Evolutionary conservation across 2,329 filamentous ascomycete species (phyloP), one percentile per base, ranked within the genome.

Genomic region (Sporothrix sp.): DNA sequence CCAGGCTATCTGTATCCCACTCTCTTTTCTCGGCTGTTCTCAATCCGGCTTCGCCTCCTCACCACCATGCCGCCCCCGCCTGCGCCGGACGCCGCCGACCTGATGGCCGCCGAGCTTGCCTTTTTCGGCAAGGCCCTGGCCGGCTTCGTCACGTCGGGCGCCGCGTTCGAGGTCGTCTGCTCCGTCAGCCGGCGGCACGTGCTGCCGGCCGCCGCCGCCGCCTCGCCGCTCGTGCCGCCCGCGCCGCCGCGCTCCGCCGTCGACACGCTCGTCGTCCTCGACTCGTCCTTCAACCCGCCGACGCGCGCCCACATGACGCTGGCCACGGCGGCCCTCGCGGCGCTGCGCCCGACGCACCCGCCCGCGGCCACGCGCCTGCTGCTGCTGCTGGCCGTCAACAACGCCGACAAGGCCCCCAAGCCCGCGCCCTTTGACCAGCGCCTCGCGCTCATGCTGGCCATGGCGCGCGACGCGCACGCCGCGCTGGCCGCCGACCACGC

Each of bases 271-370:
- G 66, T 83, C 48, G 68, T 84, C 50, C 72, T 84, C 42, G 81
- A 85, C 64, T 81, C 81, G 46, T 82, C 78, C 53, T 85, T 84
- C 68, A 84, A 85, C 61, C 81, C 81, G 23, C 81, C 81, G 1
- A 84, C 81, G 0, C 65, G 68, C 7, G 81, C 80, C 2, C 81
- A 85, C 61, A 66, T 73, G 38, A 67, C 66, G 51, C 81, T 85
- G 70, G 76, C 73, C 0, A 62, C 68, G 0, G 72, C 74, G 2
- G 77, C 78, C 1, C 49, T 75, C 50, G 57, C 28, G 18, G 33
- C 52, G 6, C 46, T 54, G 14, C 50, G 58, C 21, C 10, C 16
- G 7, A 7, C 28, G 32, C 32, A 4, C 10, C 58, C 30, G 50
- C 4, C 38, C 47, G 14, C 45, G 56, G 18, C 53, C 2, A 61